Evolutionary conservation across 768 basidiomycete genomes (phyloP).

Genomic region (Glaciozyma antarctica): DNA sequence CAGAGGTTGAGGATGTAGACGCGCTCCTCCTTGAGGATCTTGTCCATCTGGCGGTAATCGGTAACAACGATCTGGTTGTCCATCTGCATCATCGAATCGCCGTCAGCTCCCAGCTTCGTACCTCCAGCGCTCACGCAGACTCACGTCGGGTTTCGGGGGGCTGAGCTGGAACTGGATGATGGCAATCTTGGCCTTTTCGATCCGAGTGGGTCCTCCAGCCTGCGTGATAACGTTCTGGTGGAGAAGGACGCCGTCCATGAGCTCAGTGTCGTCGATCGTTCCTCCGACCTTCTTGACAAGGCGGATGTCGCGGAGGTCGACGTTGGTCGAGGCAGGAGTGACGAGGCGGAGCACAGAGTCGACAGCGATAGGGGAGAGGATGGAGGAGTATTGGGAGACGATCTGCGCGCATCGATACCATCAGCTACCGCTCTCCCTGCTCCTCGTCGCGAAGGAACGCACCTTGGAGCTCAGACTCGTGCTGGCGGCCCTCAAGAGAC

Average conservation of each 20-base stretch:
- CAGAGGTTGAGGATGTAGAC: slow-evolving; percentile 95
- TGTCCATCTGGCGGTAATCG: slow-evolving; percentile 99
- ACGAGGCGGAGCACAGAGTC: slow-evolving; percentile 84
- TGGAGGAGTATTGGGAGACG: slow-evolving; percentile 97
- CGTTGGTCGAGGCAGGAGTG: slow-evolving; percentile 71
- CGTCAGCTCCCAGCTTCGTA: slow-evolving; percentile 21
- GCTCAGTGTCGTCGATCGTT: slow-evolving; percentile 96
- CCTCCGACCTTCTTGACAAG: slow-evolving; percentile 98
- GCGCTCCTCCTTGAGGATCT: slow-evolving; percentile 96
- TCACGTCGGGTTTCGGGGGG: slow-evolving; percentile 80
- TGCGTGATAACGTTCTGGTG: slow-evolving; percentile 86
- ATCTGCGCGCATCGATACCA: slow-evolving; percentile 50
- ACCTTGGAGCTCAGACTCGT: slow-evolving; percentile 89
- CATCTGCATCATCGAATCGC: slow-evolving; percentile 55
- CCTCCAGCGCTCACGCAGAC: slow-evolving; percentile 4
- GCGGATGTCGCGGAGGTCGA: slow-evolving; percentile 90
- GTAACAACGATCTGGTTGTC: slow-evolving; percentile 99
- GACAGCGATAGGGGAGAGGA: slow-evolving; percentile 97
- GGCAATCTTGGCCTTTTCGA: slow-evolving; percentile 98
- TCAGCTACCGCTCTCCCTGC: background rate
- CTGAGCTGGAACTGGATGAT: slow-evolving; percentile 97
- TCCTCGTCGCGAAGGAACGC: background rate
- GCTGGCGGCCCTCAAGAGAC: slow-evolving; percentile 79
- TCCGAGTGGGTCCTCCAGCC: slow-evolving; percentile 83
- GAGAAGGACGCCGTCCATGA: slow-evolving; percentile 84